A percentile compares a stretch with the other conserved stretches of the same genome.
Evolutionary conservation across 179 eudicot species (phyloP).

Genomic region (Beta corolliflora): DNA sequence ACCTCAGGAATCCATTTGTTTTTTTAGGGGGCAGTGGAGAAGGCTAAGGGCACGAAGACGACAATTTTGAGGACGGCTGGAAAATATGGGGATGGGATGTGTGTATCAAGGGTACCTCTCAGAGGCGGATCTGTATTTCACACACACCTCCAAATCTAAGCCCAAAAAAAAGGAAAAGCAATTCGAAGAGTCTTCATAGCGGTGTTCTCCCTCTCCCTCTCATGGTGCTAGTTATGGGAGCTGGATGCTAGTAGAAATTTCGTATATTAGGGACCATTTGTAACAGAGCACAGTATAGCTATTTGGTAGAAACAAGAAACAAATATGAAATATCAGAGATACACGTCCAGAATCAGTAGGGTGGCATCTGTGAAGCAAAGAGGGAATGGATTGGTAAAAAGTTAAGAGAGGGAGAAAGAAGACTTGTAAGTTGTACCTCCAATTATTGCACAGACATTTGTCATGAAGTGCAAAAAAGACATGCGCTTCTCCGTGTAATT

Average conservation of each 20-base stretch:
- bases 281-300: neutral
- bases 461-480: constrained; percentile 77
- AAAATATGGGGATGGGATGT: no score
- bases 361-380: neutral
- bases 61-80: no score
- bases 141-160: no score
- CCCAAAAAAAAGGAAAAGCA: no score
- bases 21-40: no score
- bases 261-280: neutral
- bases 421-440: constrained; percentile 54
- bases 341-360: neutral
- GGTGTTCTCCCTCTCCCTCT: neutral
- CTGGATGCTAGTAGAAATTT: neutral
- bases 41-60: no score
- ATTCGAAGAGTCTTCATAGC: no score
- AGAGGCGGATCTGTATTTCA: no score
- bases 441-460: constrained; percentile 76
- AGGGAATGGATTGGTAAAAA: neutral
- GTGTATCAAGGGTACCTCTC: no score
- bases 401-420: neutral
- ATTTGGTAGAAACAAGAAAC: neutral
- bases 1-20: no score
- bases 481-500: constrained; percentile 60
- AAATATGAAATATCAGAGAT: neutral
- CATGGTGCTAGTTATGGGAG: neutral